Percentiles rank a stretch among this genome's conserved stretches.
Conservation (phyloP, 371 early-diverging fungal species). For the Syncephalastrum sp. region DNA sequence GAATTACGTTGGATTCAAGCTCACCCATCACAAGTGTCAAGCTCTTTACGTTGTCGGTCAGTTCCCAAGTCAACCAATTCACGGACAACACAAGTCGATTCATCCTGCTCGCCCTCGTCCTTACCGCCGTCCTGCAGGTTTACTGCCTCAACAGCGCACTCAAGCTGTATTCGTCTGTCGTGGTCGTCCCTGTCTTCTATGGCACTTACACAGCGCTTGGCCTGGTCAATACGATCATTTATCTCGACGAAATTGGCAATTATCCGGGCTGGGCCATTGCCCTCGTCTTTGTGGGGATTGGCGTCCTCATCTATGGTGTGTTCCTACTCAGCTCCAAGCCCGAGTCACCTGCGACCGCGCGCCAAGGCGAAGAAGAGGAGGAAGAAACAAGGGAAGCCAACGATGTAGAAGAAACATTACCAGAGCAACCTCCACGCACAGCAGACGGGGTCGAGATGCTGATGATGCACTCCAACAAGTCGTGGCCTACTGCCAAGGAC, state of each 20-base stretch:
- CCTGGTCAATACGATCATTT: constrained; percentile 65
- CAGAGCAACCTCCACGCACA: neutral
- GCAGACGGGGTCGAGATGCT: constrained; percentile 1
- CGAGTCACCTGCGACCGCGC: constrained; percentile 31
- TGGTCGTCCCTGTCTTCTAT: constrained; percentile 72
- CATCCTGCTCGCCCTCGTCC: constrained; percentile 53
- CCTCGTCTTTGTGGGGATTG: constrained; percentile 58
- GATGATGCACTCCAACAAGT: constrained; percentile 1
- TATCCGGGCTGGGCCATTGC: constrained; percentile 63
- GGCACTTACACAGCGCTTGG: constrained; percentile 68
- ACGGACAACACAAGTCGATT: constrained; percentile 59
- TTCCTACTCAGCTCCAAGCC: constrained; percentile 57
- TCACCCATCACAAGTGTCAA: constrained; percentile 40
- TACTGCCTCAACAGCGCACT: constrained; percentile 70
- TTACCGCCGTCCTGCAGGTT: constrained; percentile 67
- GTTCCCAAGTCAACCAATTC: constrained; percentile 60
- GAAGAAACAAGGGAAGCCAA: neutral
- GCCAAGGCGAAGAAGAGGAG: constrained; percentile 18
- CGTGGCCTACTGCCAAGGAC: constrained; percentile 34
- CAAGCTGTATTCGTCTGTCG: constrained; percentile 62
- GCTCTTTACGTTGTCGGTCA: constrained; percentile 54
- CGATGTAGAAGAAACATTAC: no score
- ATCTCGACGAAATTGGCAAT: constrained; percentile 54
- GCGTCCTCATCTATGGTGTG: constrained; percentile 56
- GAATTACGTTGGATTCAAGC: neutral